phyloP scores from a whole-genome alignment of 2,329 filamentous ascomycete genomes.

The Trichoderma sp. region DNA sequence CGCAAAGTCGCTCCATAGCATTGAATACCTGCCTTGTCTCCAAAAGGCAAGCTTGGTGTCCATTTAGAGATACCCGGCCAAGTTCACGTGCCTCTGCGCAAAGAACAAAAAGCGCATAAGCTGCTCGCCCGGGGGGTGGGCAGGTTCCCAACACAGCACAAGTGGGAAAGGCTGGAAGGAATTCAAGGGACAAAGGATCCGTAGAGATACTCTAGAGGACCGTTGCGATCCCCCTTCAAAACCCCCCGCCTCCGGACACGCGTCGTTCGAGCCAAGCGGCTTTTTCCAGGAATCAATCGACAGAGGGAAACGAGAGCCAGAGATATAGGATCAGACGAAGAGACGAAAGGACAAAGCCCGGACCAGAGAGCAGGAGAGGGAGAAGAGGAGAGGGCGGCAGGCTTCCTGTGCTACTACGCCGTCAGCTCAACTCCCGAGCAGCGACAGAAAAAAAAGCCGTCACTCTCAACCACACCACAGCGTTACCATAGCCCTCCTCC shows the following conservation, averaged over 20 bases:
- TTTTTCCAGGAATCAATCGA: background rate
- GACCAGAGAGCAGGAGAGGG: background rate
- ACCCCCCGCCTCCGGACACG: conserved; percentile 4
- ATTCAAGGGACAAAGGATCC: conserved; percentile 12
- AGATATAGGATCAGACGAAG: background rate
- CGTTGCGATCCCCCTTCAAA: conserved; percentile 20
- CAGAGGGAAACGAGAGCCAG: background rate
- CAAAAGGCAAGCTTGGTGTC: conserved; percentile 17
- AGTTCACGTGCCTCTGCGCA: conserved; percentile 27
- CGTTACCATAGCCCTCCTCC: conserved; percentile 2
- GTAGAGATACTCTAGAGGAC: conserved; percentile 24
- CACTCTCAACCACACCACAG: conserved; percentile 14
- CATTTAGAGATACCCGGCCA: conserved; percentile 15
- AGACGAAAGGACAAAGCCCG: no score
- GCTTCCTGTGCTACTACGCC: conserved; percentile 2
- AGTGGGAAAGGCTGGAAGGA: conserved; percentile 4
- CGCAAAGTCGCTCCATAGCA: background rate
- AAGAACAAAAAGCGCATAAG: conserved; percentile 19
- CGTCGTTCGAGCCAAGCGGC: conserved; percentile 11
- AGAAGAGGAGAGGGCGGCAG: background rate
- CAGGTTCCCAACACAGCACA: conserved; percentile 2
- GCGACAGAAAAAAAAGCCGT: background rate
- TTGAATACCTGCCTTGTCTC: conserved; percentile 6
- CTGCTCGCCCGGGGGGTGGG: conserved; percentile 16
- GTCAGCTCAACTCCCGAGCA: conserved; percentile 7